phyloP scores from a whole-genome alignment of 2,329 filamentous ascomycete species.

The Pseudocercospora cruenta region DNA sequence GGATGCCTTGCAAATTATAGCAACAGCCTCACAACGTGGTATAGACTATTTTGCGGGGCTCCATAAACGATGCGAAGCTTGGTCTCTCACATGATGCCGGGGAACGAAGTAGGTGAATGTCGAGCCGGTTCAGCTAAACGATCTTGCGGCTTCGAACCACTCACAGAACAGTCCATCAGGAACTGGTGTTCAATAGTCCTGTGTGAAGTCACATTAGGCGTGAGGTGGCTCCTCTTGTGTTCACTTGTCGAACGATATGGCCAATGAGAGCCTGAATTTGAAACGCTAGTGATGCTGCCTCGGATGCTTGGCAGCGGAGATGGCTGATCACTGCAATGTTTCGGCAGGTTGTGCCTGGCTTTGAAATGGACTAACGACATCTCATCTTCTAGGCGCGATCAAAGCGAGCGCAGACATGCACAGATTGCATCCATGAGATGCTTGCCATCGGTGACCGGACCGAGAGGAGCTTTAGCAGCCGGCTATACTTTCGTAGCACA shows the following conservation, averaged over 20 bases:
- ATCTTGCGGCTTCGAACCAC: not conserved
- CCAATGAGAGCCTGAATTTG: conserved; percentile 6
- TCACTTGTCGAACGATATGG: conserved; percentile 13
- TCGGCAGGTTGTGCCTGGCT: not conserved
- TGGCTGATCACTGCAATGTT: not conserved
- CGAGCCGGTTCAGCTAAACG: not conserved
- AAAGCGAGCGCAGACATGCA: not conserved
- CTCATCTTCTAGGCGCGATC: not conserved
- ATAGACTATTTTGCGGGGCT: conserved; percentile 2
- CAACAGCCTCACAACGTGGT: not conserved
- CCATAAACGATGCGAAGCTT: not conserved
- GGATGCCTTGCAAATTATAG: not conserved
- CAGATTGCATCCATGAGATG: not conserved
- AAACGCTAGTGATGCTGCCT: not conserved
- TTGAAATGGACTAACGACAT: not conserved
- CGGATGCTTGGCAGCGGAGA: conserved; percentile 4
- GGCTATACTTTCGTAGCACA: too few relatives aligned
- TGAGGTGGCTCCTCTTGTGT: conserved; percentile 1
- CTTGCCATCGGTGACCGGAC: too few relatives aligned
- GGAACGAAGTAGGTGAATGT: conserved; percentile 2
- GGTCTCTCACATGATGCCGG: not conserved
- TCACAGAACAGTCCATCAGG: not conserved
- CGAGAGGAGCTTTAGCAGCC: too few relatives aligned
- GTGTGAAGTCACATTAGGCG: conserved; percentile 13
- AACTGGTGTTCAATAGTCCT: not conserved